Evolutionary conservation across 352 stramenopile genomes (phyloP).

Genomic region (Nothophytophthora sp.): DNA sequence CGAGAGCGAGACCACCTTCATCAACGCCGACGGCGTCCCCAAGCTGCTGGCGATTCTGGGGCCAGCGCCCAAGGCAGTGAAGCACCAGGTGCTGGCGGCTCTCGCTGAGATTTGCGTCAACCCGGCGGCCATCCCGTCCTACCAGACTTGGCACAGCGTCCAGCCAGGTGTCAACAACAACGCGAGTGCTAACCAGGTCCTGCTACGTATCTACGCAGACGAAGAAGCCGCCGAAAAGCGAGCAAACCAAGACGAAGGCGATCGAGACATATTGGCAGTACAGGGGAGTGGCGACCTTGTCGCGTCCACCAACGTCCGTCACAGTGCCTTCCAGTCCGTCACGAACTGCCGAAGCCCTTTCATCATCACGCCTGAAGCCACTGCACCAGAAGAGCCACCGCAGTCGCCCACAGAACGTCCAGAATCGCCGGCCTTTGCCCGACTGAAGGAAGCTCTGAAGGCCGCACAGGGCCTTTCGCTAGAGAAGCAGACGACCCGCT

Average conservation of each 20-base stretch:
- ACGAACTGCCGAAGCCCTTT: constrained; percentile 43
- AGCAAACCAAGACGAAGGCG: constrained; percentile 13
- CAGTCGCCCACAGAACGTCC: constrained; percentile 22
- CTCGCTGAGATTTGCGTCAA: constrained; percentile 74
- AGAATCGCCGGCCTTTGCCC: constrained; percentile 64
- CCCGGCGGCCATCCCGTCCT: constrained; percentile 70
- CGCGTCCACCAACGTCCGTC: constrained; percentile 27
- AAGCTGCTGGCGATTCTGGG: constrained; percentile 67
- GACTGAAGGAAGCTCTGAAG: constrained; percentile 69
- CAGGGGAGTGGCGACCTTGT: constrained; percentile 14
- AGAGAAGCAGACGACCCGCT: constrained; percentile 13
- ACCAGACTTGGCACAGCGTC: constrained; percentile 59
- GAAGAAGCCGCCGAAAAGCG: constrained; percentile 49
- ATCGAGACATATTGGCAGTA: background rate
- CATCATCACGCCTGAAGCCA: constrained; percentile 29
- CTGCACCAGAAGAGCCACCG: constrained; percentile 4
- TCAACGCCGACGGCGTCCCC: constrained; percentile 56
- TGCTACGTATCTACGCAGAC: constrained; percentile 66
- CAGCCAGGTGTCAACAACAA: constrained; percentile 51
- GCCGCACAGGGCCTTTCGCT: constrained; percentile 37
- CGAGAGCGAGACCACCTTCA: constrained; percentile 56
- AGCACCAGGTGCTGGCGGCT: constrained; percentile 60
- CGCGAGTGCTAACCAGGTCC: constrained; percentile 50
- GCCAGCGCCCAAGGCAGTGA: constrained; percentile 48
- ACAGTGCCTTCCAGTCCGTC: constrained; percentile 57